These are phyloP conservation scores for Xylogone sp. DNA, from an alignment of 2,329 filamentous ascomycete species.

Conservation along the genomic window DNA sequence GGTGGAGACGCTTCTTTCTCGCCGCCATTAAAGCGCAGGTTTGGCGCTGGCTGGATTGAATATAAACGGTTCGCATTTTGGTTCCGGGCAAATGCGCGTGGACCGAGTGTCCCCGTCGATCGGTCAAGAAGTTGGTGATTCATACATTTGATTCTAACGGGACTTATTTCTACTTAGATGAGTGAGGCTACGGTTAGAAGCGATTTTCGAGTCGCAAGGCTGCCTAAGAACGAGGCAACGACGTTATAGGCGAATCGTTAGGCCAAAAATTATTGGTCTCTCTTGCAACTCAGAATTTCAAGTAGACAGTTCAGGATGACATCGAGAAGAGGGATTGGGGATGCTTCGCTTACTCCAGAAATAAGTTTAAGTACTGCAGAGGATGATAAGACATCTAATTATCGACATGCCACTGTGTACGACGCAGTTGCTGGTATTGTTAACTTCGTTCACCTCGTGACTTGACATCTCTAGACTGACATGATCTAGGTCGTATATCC, in stretches of 20 bases:
- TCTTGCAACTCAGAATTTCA: not conserved
- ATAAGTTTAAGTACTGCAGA: not conserved
- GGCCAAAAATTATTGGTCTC: not conserved
- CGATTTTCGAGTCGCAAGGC: not conserved
- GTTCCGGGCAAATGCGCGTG: slow-evolving; percentile 60
- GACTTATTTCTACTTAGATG: not conserved
- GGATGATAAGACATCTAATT: slow-evolving; percentile 9
- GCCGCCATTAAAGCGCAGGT: slow-evolving; percentile 67
- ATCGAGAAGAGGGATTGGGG: slow-evolving; percentile 6
- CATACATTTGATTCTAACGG: slow-evolving; percentile 54
- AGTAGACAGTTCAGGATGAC: slow-evolving; percentile 16
- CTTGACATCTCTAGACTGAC: slow-evolving; percentile 9
- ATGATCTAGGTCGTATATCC: slow-evolving; percentile 34
- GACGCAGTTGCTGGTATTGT: slow-evolving; percentile 67
- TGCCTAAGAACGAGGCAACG: not conserved
- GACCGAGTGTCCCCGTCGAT: slow-evolving; percentile 64
- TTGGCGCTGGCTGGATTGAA: slow-evolving; percentile 63
- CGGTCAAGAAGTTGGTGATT: slow-evolving; percentile 74
- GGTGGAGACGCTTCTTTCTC: slow-evolving; percentile 30
- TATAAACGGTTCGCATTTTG: slow-evolving; percentile 64
- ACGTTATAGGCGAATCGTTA: not conserved
- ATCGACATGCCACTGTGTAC: slow-evolving; percentile 55
- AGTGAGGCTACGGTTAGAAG: not conserved
- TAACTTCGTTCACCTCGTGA: not conserved
- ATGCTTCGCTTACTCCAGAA: not conserved